phyloP scores from a whole-genome alignment of 495 filamentous ascomycete species.

The Penicillium pancosmium region DNA sequence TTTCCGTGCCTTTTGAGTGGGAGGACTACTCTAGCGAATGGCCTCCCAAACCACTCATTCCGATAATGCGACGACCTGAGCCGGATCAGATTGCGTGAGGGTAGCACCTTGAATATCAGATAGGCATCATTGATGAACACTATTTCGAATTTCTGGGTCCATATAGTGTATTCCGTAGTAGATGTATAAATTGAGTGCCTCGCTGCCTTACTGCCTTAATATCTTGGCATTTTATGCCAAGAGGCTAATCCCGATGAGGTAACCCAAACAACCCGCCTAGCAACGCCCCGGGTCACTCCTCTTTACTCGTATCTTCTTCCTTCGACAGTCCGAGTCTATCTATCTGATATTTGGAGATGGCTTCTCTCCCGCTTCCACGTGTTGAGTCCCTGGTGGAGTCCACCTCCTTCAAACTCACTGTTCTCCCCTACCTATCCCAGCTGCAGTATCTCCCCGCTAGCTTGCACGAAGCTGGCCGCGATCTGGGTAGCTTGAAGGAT shows the following conservation, averaged over 20 bases:
- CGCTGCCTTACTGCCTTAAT: constrained; percentile 8
- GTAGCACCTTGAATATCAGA: no score
- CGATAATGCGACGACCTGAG: not conserved
- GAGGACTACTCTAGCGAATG: not conserved
- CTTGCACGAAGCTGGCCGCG: constrained; percentile 58
- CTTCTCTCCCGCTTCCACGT: constrained; percentile 60
- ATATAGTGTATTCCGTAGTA: not conserved
- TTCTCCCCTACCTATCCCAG: constrained; percentile 78
- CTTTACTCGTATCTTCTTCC: constrained; percentile 10
- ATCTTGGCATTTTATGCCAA: constrained; percentile 29
- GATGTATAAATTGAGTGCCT: no score
- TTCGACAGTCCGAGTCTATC: constrained; percentile 2
- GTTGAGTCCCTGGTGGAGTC: constrained; percentile 70
- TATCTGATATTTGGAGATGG: constrained; percentile 45
- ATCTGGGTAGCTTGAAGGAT: constrained; percentile 56
- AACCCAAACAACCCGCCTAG: constrained; percentile 25
- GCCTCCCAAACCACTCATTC: not conserved
- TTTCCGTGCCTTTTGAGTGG: not conserved
- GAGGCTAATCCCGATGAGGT: constrained; percentile 29
- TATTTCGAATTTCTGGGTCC: not conserved
- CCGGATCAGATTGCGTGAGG: constrained; percentile 2
- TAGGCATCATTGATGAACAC: not conserved
- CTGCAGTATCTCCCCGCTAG: constrained; percentile 69
- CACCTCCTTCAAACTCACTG: constrained; percentile 69
- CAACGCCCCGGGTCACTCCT: not conserved